Percentiles rank a stretch among this genome's conserved stretches.
Evolutionary conservation across 192 early-diverging fungal genomes (phyloP).

Genomic region (Geosiphon pyriformis): DNA sequence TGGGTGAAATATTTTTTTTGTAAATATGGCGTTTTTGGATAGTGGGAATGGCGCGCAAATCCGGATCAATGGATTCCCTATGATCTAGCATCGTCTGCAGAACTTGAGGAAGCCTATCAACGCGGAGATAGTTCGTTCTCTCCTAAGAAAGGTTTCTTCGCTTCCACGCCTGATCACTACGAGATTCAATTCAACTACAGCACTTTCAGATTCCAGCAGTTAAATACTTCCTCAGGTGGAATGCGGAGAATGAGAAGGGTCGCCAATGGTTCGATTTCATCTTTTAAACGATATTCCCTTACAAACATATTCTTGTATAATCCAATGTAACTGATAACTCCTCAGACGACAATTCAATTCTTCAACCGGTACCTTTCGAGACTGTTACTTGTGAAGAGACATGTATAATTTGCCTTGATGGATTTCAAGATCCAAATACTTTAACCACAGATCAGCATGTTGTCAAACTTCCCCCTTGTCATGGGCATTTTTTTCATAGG

Average conservation of each 20-base stretch:
- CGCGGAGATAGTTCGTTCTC: neutral
- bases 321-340: neutral
- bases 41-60: conserved; percentile 28
- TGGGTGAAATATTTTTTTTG: neutral
- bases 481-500: conserved; percentile 24
- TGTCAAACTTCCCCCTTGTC: conserved; percentile 22
- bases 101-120: conserved; percentile 23
- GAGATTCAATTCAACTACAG: conserved; percentile 20
- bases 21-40: neutral
- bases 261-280: conserved; percentile 10
- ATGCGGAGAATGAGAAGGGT: conserved; percentile 14
- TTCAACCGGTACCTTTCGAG: conserved; percentile 10
- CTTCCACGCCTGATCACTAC: conserved; percentile 14
- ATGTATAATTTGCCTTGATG: conserved; percentile 22
- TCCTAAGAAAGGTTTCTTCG: conserved; percentile 17
- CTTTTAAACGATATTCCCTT: neutral
- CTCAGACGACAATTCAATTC: conserved; percentile 24
- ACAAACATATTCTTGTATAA: neutral
- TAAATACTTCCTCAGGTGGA: conserved; percentile 11
- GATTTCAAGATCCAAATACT: conserved; percentile 7
- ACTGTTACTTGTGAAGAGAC: conserved; percentile 12
- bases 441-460: conserved; percentile 8
- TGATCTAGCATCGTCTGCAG: conserved; percentile 16
- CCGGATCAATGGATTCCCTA: conserved; percentile 27
- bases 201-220: conserved; percentile 14